Evolutionary conservation across 768 basidiomycete species (phyloP).

Genomic region (Xanthoconium purpureum): DNA sequence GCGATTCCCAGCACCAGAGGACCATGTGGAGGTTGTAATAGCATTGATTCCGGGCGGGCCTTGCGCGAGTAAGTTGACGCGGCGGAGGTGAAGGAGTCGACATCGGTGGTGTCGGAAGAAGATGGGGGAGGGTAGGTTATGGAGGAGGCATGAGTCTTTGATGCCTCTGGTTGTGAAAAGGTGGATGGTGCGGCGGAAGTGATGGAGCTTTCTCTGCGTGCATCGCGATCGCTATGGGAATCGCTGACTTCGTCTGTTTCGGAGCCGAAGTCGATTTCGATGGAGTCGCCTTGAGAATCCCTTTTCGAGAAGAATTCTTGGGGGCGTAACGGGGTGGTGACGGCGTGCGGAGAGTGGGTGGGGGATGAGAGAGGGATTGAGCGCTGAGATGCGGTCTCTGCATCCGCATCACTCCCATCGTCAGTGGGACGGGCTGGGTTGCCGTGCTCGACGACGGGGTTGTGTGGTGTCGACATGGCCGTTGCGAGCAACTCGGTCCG

Average conservation of each 20-base stretch:
- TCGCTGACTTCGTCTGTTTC: conserved; percentile 53
- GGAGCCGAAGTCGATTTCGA: conserved; percentile 53
- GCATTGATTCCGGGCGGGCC: conserved; percentile 73
- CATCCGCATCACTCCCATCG: conserved; percentile 53
- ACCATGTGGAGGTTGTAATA: conserved; percentile 53
- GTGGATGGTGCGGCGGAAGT: conserved; percentile 50
- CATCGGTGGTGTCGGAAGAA: conserved; percentile 42
- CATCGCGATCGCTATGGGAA: conserved; percentile 36
- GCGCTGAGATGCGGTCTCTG: conserved; percentile 75
- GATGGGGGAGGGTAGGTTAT: conserved; percentile 62
- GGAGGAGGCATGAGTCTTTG: conserved; percentile 33
- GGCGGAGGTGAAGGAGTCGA: conserved; percentile 59
- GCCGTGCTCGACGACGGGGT: conserved; percentile 2
- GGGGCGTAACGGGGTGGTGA: conserved; percentile 17
- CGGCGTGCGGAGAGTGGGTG: conserved; percentile 46
- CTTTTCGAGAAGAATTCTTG: conserved; percentile 38
- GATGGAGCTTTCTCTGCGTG: conserved; percentile 44
- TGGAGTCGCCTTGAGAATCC: conserved; percentile 44
- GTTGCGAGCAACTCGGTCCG: neutral
- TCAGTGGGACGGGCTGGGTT: conserved; percentile 16
- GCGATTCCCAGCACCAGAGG: conserved; percentile 82
- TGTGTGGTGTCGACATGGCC: conserved; percentile 12
- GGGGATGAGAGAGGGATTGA: conserved; percentile 76
- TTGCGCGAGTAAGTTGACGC: conserved; percentile 59
- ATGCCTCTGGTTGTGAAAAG: conserved; percentile 34